Evolutionary conservation across 116 monocot species (phyloP), one percentile per base, ranked within the genome.

Genomic region (Zostera marina): DNA sequence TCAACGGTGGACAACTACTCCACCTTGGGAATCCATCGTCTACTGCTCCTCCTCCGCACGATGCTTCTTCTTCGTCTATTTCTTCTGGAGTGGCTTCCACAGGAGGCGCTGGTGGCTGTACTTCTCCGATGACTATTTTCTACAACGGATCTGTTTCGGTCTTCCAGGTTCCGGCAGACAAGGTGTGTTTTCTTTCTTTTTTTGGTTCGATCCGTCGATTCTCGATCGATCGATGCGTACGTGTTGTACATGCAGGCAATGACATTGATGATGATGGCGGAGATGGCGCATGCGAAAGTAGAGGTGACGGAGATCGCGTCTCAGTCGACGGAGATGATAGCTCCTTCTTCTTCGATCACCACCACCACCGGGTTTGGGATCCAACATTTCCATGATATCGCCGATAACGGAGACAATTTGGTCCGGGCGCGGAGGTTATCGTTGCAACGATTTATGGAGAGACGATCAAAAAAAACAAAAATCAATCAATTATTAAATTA

Each of bases 41-140:
- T n/a, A 16, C 48, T 48, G 48, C 8, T 48, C 4, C n/a, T 48
- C n/a, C 8, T 48, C 4, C n/a, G 15, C n/a, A 48, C 16, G 48
- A 48, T 16, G 48, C 48, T 48, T 48, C 12, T 45, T 45, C 17
- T 48, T 48, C 48, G 19, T 48, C 48, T 5, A 48, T 19, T 5
- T 48, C 16, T 17, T 48, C 48, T 48, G 48, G 48, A 16, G 6
- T 48, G 6, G n/a, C 16, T n/a, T 9, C 9, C 5, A 48, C 5
- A 9, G 48, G 48, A 5, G 48, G 19, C 19, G 19, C n/a, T n/a
- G n/a, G n/a, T n/a, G n/a, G 15, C 7, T 0, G 19, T 48, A 7
- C 10, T 54, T 38, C 64, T 52, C 65, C 65, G 9, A n/a, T 65
- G 19, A 65, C 65, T 10, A 65, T 65, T 42, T 65, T 65, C 65